phyloP scores from a whole-genome alignment of 2,329 filamentous ascomycete genomes.

The Septoria linicola region DNA sequence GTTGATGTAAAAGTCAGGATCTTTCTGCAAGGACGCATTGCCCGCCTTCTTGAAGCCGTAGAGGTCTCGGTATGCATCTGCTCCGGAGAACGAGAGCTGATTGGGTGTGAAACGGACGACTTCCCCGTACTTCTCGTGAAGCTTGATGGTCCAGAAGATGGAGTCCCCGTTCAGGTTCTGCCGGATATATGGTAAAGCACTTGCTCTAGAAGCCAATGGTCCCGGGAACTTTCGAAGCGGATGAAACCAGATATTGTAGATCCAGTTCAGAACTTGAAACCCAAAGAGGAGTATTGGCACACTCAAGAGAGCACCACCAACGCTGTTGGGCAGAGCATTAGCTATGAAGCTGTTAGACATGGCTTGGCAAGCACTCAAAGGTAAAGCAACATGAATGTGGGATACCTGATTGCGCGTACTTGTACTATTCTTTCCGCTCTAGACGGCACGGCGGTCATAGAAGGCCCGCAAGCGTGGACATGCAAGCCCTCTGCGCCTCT shows the following conservation, averaged over 20 bases:
- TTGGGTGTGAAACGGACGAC: constrained; percentile 49
- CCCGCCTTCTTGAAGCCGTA: constrained; percentile 37
- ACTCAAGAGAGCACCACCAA: not conserved
- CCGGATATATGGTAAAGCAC: constrained; percentile 4
- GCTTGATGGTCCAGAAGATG: constrained; percentile 6
- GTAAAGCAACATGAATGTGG: too few species aligned
- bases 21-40: constrained; percentile 5
- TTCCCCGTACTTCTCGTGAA: constrained; percentile 41
- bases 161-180: constrained; percentile 8
- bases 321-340: not conserved
- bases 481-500: too few species aligned
- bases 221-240: constrained; percentile 12
- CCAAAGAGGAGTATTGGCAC: not conserved
- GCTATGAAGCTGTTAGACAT: too few species aligned
- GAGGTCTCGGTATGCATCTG: constrained; percentile 47
- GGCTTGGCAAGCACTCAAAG: too few species aligned
- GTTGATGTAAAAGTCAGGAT: constrained; percentile 31
- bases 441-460: too few species aligned
- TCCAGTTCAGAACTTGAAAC: not conserved
- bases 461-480: too few species aligned
- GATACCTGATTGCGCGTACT: too few species aligned
- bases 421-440: too few species aligned
- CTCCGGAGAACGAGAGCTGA: constrained; percentile 48
- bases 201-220: constrained; percentile 3
- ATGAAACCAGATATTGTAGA: constrained; percentile 15